These are phyloP conservation scores for Pichia ethanolica DNA, from an alignment of 805 yeast genomes.

Conservation along the genomic window DNA sequence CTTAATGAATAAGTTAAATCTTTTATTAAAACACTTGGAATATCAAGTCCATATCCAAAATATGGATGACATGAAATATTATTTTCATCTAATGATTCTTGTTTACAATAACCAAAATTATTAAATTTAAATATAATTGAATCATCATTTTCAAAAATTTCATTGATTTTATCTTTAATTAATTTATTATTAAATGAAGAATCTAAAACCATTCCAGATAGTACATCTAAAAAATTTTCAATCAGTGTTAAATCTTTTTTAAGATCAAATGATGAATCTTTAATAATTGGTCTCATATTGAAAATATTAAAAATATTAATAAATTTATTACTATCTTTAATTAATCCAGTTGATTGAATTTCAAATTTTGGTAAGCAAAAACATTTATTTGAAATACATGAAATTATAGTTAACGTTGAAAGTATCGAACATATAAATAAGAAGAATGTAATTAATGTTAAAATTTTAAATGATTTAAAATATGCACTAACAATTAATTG, in stretches of 20 bases:
- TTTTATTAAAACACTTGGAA: conserved; percentile 38
- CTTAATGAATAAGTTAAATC: conserved; percentile 43
- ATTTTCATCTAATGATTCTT: not conserved
- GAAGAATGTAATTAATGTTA: conserved; percentile 17
- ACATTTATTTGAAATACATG: conserved; percentile 28
- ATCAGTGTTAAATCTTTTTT: not conserved
- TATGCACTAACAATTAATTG: conserved; percentile 13
- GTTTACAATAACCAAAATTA: conserved; percentile 43
- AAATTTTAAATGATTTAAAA: conserved; percentile 18
- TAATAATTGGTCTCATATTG: not conserved
- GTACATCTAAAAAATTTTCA: not conserved
- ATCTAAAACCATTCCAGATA: conserved; percentile 30
- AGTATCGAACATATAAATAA: conserved; percentile 22
- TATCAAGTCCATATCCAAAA: conserved; percentile 24
- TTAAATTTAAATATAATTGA: conserved; percentile 37
- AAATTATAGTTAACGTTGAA: conserved; percentile 16
- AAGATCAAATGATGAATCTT: not conserved
- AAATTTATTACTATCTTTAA: not conserved
- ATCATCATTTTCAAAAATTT: conserved; percentile 39
- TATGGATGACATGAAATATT: conserved; percentile 5
- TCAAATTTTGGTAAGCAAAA: conserved; percentile 38
- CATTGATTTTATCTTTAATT: conserved; percentile 17
- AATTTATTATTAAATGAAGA: conserved; percentile 33
- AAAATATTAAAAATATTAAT: not conserved
- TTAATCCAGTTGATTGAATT: conserved; percentile 21